Evolutionary conservation across 345 rosid genomes (phyloP), one percentile per base, ranked within the genome.

Genomic region (Moringa oleifera): DNA sequence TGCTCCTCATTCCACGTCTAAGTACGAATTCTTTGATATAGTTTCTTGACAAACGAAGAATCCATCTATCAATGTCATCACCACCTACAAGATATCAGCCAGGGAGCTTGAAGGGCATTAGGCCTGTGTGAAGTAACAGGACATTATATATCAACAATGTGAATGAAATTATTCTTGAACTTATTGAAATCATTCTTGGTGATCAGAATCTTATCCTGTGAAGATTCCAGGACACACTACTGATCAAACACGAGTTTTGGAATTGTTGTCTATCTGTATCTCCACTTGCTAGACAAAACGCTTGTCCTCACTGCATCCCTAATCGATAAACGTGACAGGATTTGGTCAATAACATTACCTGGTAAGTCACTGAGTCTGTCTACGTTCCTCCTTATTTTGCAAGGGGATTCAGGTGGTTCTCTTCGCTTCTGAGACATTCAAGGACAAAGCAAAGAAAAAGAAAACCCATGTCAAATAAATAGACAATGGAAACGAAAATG

Each of bases 271-370:
- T 87, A 86, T 68, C 68, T 79, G 68, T 77, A 76, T 67, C 92
- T 81, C 89, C 92, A 81, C 59, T 76, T 81, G 65, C 73, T 71
- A 6, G 85, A 83, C 49, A 86, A 69, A 58, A 73, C 67, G 71
- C 92, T 79, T 37, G 87, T 86, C 67, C 92, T 81, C 33, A 78
- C 92, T 12, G 83, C 89, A 71, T 86, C 92, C 70, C 72, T 80
- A 55, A 86, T 71, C 0, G 92, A 66, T 68, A 86, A 71, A 63
- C 73, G 80, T 10, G 82, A 78, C 69, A 86, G 73, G 45, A 86
- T 76, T 61, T 81, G 85, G 62, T 83, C 81, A 50, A 79, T 53
- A 50, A 83, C 67, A 66, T 83, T 83, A 37, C 79, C 83, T 19
- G 86, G 93, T 62, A 84, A 75, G 68, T 67, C 71, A 73, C 85